Conservation (phyloP, 1,139 yeast genomes). For the Candida pseudoviswanathii region DNA sequence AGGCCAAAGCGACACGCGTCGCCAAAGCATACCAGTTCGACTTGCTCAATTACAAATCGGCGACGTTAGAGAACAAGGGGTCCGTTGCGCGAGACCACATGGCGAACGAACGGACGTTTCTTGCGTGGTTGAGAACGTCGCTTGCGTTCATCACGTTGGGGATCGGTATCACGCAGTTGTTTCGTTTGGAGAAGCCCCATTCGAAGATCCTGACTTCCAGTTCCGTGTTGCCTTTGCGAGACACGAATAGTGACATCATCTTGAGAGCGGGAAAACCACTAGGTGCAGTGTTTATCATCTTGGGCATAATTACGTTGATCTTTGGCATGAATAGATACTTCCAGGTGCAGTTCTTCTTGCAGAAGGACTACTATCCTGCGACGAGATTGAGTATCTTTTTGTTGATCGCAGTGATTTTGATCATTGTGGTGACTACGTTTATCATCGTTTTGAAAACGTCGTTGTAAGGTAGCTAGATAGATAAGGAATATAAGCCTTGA, state of each 20-base stretch:
- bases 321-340: conserved; percentile 38
- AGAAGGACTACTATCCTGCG: conserved; percentile 32
- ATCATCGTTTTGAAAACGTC: conserved; percentile 22
- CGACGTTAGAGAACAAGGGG: conserved; percentile 47
- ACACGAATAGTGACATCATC: conserved; percentile 16
- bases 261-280: conserved; percentile 36
- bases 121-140: conserved; percentile 75
- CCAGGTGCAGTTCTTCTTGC: conserved; percentile 33
- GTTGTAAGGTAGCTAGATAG: neutral
- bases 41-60: conserved; percentile 21
- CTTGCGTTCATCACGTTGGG: conserved; percentile 46
- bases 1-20: neutral
- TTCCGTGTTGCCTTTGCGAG: conserved; percentile 13
- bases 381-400: conserved; percentile 26
- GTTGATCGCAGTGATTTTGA: conserved; percentile 23
- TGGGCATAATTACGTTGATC: conserved; percentile 38
- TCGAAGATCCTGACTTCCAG: conserved; percentile 19
- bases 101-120: conserved; percentile 77
- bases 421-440: conserved; percentile 27
- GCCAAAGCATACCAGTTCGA: conserved; percentile 5
- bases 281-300: conserved; percentile 35
- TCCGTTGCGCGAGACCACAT: conserved; percentile 55
- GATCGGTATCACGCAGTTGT: conserved; percentile 45
- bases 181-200: conserved; percentile 31
- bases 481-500: neutral